Evolutionary conservation across 2,329 filamentous ascomycete genomes (phyloP), one percentile per base, ranked within the genome.

Genomic region (Fusarium torreyae): DNA sequence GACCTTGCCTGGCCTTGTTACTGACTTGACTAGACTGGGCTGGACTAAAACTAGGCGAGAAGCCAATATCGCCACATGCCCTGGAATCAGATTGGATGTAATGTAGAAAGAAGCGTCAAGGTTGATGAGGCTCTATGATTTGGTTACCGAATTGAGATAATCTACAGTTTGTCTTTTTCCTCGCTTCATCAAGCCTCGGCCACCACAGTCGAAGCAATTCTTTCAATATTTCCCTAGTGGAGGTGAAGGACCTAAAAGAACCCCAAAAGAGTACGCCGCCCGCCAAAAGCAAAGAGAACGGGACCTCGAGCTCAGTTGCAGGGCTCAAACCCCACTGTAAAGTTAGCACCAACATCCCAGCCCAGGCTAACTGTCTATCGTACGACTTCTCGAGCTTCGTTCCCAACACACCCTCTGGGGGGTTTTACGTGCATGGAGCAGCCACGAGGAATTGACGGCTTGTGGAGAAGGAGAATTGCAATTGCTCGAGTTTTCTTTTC

Each of bases 371-470:
- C 22, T 57, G 50, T 31, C 31, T 42, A 72, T 74, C 71, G 71
- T 74, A 74, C 71, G 71, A 74, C 71, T 74, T 71, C 62, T 55
- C 59, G 51, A 67, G 60, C 57, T 57, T 60, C 39, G 33, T 51
- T 56, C 42, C 48, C 61, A 63, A 45, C 56, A 45, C 53, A 20
- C 57, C 49, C 55, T 62, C 45, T 46, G 26, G 46, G 53, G 43
- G 54, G 40, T 39, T 63, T 42, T 42, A 42, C 24, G 39, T 17
- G 39, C 26, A 39, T 20, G 36, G 42, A 31, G 31, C 28, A 57
- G 59, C 61, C 67, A 71, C 70, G 65, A 74, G 67, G 70, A 75
- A 71, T 68, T 56, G 55, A 71, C 73, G 73, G 72, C 73, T 70
- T 75, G 73, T 75, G 73, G 73, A 75, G 72, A 71, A 65, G 45